A percentile compares a stretch with the other conserved stretches of the same genome.
These are phyloP conservation scores for Lactarius pseudohatsudake DNA, from an alignment of 768 basidiomycete genomes.

Conservation along the genomic window DNA sequence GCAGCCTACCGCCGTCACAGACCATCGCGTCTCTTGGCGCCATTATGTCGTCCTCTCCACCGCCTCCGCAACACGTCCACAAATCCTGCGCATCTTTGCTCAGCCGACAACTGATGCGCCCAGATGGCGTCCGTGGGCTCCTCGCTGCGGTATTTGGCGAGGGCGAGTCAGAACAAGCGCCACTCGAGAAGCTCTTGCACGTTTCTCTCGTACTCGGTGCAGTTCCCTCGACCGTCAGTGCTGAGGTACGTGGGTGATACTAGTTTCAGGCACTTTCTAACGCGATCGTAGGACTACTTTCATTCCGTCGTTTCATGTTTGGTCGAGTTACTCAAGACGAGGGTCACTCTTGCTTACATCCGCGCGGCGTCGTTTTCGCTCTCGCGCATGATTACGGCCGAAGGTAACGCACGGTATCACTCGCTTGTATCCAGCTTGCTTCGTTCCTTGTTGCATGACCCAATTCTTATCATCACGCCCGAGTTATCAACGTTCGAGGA, in stretches of 20 bases:
- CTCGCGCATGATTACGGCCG: slow-evolving; percentile 57
- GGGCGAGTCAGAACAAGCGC: slow-evolving; percentile 54
- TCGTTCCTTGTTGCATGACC: slow-evolving; percentile 51
- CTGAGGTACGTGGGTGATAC: slow-evolving; percentile 46
- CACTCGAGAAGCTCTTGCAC: slow-evolving; percentile 71
- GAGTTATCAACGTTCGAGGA: slow-evolving; percentile 11
- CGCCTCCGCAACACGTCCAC: slow-evolving; percentile 48
- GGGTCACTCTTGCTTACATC: slow-evolving; percentile 45
- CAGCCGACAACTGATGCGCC: slow-evolving; percentile 66
- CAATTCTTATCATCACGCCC: slow-evolving; percentile 40
- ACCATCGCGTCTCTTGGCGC: slow-evolving; percentile 63
- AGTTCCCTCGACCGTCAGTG: slow-evolving; percentile 55
- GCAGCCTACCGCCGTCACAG: slow-evolving; percentile 64
- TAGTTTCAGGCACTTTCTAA: not conserved
- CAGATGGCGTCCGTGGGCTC: slow-evolving; percentile 68
- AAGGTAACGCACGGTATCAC: slow-evolving; percentile 35
- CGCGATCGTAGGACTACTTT: slow-evolving; percentile 58
- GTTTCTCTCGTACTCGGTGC: slow-evolving; percentile 61
- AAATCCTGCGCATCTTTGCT: slow-evolving; percentile 63
- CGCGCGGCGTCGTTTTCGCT: slow-evolving; percentile 68
- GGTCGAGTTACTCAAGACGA: slow-evolving; percentile 45
- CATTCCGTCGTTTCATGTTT: slow-evolving; percentile 53
- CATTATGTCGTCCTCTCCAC: slow-evolving; percentile 46
- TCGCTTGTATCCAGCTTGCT: slow-evolving; percentile 40
- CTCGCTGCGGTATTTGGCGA: slow-evolving; percentile 70